phyloP scores from a whole-genome alignment of 305 asterid genomes.

The Fraxinus sp. region DNA sequence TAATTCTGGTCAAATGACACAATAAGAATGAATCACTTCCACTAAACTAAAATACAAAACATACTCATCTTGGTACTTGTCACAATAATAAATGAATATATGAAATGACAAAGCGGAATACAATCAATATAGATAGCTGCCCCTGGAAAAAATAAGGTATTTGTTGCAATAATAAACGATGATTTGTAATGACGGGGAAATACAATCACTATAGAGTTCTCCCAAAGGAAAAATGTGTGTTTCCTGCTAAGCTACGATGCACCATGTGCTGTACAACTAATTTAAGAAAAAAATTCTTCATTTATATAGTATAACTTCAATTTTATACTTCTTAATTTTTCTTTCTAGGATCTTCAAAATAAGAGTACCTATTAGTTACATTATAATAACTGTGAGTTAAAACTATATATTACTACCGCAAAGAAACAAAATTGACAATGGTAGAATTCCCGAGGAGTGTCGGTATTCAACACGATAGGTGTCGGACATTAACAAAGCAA shows the following conservation, averaged over 20 bases:
- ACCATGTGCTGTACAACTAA: no score
- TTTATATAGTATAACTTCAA: neutral
- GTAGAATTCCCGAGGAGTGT: neutral
- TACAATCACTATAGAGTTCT: neutral
- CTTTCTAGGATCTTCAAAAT: neutral
- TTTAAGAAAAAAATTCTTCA: no score
- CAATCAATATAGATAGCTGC: neutral
- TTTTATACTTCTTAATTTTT: neutral
- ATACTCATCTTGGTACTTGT: neutral
- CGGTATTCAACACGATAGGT: neutral
- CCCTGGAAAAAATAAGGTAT: neutral
- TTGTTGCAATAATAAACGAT: neutral
- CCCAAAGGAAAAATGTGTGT: neutral
- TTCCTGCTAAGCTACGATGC: neutral
- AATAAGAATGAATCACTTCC: neutral
- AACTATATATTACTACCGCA: neutral
- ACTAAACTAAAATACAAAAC: neutral
- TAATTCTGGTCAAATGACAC: neutral
- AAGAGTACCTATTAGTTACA: neutral
- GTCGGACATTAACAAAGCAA: neutral
- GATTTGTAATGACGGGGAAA: neutral
- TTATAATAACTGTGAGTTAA: neutral
- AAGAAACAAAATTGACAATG: neutral
- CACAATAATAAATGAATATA: neutral
- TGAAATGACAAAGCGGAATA: neutral